A percentile compares a stretch with the other conserved stretches of the same genome.
Conservation (phyloP, 2,329 filamentous ascomycete species). For the Colletotrichum nymphaeae region DNA sequence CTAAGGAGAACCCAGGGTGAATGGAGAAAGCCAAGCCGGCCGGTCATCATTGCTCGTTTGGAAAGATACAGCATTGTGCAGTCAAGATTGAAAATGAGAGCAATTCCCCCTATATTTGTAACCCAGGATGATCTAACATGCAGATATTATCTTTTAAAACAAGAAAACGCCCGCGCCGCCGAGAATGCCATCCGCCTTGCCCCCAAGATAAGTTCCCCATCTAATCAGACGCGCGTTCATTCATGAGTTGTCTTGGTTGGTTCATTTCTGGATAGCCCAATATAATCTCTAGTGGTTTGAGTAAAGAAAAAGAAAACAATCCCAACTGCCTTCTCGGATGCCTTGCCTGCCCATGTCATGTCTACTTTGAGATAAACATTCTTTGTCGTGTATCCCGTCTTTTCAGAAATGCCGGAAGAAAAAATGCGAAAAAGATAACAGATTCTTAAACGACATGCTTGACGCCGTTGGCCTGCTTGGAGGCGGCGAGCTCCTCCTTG, state of each 20-base stretch:
- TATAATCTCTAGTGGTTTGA: neutral
- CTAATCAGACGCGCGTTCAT: neutral
- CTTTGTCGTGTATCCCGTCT: slow-evolving; percentile 5
- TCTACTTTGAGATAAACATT: slow-evolving; percentile 9
- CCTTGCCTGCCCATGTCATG: neutral
- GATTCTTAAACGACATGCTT: slow-evolving; percentile 31
- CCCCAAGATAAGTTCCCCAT: neutral
- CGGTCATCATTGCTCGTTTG: neutral
- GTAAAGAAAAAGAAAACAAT: neutral
- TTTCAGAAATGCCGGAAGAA: neutral
- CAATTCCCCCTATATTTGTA: neutral
- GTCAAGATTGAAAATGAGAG: neutral
- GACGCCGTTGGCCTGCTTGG: slow-evolving; percentile 27
- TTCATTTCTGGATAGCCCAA: slow-evolving; percentile 13
- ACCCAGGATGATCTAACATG: neutral
- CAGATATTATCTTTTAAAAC: neutral
- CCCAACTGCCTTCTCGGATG: neutral
- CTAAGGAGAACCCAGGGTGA: neutral
- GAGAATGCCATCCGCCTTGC: neutral
- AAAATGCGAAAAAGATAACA: neutral
- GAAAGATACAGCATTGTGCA: neutral
- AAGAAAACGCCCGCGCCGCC: slow-evolving; percentile 1
- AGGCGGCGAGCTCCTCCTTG: slow-evolving; percentile 39
- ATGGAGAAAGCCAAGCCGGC: neutral
- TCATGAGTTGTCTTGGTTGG: slow-evolving; percentile 13